Conservation (phyloP, 306 rosid genomes). For the Begonia fuchsioides region DNA sequence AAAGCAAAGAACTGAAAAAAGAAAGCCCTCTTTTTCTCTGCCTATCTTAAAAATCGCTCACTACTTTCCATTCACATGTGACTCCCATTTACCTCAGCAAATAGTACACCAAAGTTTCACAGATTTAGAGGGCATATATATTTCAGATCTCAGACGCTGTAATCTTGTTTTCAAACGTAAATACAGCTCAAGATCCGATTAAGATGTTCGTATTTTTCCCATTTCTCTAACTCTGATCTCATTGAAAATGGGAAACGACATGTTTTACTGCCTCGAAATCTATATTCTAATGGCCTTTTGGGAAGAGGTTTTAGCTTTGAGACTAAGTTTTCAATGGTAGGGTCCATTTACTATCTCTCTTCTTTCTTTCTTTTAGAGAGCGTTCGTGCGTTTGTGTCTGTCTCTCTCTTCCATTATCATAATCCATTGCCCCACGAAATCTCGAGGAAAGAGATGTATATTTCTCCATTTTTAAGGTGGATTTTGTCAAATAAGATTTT, state of each 20-base stretch:
- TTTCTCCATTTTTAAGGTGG: slow-evolving; percentile 21
- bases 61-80: slow-evolving; percentile 30
- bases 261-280: no score
- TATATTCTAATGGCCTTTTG: slow-evolving; percentile 26
- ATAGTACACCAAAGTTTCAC: slow-evolving; percentile 31
- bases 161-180: slow-evolving; percentile 13
- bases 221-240: no score
- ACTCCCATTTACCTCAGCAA: slow-evolving; percentile 9
- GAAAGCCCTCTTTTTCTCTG: slow-evolving; percentile 18
- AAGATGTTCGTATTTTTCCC: no score
- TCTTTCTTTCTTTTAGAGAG: neutral
- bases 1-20: neutral
- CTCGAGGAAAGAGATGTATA: slow-evolving; percentile 41
- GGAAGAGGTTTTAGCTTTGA: slow-evolving; percentile 30
- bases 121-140: slow-evolving; percentile 14
- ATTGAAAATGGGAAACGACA: no score
- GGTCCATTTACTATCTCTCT: slow-evolving; percentile 24
- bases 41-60: slow-evolving; percentile 7
- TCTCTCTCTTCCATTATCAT: no score
- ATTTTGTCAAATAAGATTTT: slow-evolving; percentile 12
- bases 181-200: no score
- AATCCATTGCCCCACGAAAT: slow-evolving; percentile 44
- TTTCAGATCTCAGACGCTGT: slow-evolving; percentile 3
- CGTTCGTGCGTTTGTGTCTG: no score
- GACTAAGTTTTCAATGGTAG: slow-evolving; percentile 32